Evolutionary conservation across 495 filamentous ascomycete species (phyloP).

Genomic region (Aspergillus asperescens): DNA sequence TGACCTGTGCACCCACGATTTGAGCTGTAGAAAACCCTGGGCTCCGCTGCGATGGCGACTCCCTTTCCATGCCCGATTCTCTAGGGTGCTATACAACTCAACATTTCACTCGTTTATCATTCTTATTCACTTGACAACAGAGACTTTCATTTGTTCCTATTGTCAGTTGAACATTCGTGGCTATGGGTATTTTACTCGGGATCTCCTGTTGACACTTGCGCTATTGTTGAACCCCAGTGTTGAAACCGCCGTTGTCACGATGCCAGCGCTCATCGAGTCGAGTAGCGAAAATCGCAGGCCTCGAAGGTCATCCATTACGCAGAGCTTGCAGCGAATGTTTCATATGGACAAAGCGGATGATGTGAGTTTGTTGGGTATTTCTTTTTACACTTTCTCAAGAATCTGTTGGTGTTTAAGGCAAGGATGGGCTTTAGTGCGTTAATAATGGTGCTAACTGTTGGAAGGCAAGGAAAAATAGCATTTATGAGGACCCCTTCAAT

Average conservation of each 20-base stretch:
- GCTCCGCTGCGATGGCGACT: conserved; percentile 3
- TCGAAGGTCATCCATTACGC: conserved; percentile 34
- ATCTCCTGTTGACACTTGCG: neutral
- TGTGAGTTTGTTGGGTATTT: conserved; percentile 18
- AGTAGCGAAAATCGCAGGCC: conserved; percentile 19
- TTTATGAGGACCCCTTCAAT: neutral
- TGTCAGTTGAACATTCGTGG: neutral
- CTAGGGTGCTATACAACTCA: neutral
- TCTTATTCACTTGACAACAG: neutral
- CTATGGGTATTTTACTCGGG: neutral
- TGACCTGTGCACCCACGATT: conserved; percentile 6
- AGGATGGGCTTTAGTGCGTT: too few species aligned
- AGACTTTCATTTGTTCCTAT: neutral
- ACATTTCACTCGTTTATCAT: neutral
- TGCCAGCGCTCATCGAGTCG: conserved; percentile 12
- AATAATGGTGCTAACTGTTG: conserved; percentile 15
- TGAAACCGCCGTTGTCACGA: neutral
- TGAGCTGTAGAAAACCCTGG: conserved; percentile 3
- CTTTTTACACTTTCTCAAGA: neutral
- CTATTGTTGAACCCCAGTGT: neutral
- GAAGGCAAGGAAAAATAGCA: conserved; percentile 20
- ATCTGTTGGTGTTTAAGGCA: neutral
- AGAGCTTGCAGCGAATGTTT: conserved; percentile 34
- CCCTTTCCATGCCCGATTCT: conserved; percentile 1
- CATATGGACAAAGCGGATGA: conserved; percentile 24